phyloP scores from a whole-genome alignment of 2,329 filamentous ascomycete genomes.

The Botrytis cinerea region DNA sequence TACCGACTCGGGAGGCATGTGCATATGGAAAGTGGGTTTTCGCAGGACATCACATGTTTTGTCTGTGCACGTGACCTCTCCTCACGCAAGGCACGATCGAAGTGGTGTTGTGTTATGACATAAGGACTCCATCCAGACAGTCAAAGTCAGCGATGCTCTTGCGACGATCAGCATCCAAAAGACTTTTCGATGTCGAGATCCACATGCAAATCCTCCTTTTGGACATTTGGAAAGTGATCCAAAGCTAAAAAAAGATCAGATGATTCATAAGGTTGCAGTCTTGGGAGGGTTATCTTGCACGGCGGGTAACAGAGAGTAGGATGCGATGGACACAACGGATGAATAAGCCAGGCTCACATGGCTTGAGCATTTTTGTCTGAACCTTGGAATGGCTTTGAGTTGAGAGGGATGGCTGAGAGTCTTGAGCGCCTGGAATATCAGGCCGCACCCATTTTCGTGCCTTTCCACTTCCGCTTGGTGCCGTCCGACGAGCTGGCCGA shows the following conservation, averaged over 20 bases:
- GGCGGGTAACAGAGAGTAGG: not conserved
- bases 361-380: not conserved
- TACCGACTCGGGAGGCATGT: not conserved
- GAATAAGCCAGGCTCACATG: not conserved
- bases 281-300: not conserved
- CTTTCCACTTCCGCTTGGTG: not conserved
- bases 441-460: not conserved
- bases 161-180: not conserved
- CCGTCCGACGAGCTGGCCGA: too few relatives aligned
- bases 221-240: not conserved
- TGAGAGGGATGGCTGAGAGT: not conserved
- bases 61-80: not conserved
- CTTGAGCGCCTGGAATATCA: not conserved
- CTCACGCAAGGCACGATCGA: not conserved
- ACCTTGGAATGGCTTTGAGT: not conserved
- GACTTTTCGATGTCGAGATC: not conserved
- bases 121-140: not conserved
- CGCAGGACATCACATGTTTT: not conserved
- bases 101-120: not conserved
- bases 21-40: conserved; percentile 10
- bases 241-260: conserved; percentile 9
- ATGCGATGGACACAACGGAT: not conserved
- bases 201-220: not conserved
- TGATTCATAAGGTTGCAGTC: not conserved
- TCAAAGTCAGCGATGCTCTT: not conserved